phyloP scores from a whole-genome alignment of 768 basidiomycete species.

The Lactarius tabidus region DNA sequence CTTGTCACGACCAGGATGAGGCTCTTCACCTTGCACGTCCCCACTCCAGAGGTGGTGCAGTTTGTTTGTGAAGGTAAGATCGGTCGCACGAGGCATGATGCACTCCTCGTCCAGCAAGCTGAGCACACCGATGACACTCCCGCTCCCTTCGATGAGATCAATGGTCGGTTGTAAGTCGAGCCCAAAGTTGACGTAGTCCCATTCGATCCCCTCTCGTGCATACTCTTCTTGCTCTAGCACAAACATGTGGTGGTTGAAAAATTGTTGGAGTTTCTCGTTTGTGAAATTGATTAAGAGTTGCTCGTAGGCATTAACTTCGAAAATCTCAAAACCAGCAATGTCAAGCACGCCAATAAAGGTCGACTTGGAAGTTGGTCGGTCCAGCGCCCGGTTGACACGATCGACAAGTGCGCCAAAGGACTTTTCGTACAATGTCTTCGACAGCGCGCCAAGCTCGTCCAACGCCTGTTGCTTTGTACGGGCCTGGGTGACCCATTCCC shows the following conservation, averaged over 20 bases:
- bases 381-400: slow-evolving; percentile 89
- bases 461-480: slow-evolving; percentile 87
- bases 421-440: slow-evolving; percentile 97
- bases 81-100: slow-evolving; percentile 99
- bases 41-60: slow-evolving; percentile 73
- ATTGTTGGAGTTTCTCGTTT: slow-evolving; percentile 97
- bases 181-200: slow-evolving; percentile 98
- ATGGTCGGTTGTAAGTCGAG: slow-evolving; percentile 97
- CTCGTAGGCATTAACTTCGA: slow-evolving; percentile 91
- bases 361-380: slow-evolving; percentile 85
- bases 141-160: slow-evolving; percentile 86
- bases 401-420: slow-evolving; percentile 93
- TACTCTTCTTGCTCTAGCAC: slow-evolving; percentile 99
- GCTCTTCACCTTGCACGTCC: slow-evolving; percentile 42
- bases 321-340: slow-evolving; percentile 99
- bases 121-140: slow-evolving; percentile 76
- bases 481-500: slow-evolving; percentile 96
- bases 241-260: slow-evolving; percentile 99
- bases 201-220: slow-evolving; percentile 90
- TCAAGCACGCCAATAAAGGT: slow-evolving; percentile 98
- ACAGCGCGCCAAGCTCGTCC: slow-evolving; percentile 86
- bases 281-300: slow-evolving; percentile 98
- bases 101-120: slow-evolving; percentile 96
- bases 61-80: slow-evolving; percentile 92
- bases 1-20: slow-evolving; percentile 75